These are phyloP conservation scores for Tolypocladium paradoxum DNA, from an alignment of 2,329 filamentous ascomycete genomes.

Conservation along the genomic window DNA sequence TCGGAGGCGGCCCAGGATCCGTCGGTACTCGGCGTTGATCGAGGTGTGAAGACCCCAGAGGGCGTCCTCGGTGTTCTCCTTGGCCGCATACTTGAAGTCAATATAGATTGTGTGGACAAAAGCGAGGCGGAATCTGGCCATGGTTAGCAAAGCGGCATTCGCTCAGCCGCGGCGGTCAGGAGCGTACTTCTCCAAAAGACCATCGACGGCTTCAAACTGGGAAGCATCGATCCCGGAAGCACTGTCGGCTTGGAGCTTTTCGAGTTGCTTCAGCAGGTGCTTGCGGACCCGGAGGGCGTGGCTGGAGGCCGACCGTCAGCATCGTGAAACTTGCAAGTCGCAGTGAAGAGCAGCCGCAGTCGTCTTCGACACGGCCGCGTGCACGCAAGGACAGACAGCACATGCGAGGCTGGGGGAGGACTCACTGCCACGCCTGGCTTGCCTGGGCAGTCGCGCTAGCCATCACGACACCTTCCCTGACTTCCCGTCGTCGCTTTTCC, in stretches of 20 bases:
- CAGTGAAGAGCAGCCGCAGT: neutral
- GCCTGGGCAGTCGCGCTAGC: slow-evolving; percentile 16
- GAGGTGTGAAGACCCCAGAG: slow-evolving; percentile 73
- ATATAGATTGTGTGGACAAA: slow-evolving; percentile 64
- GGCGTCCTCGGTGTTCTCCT: slow-evolving; percentile 53
- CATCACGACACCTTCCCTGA: slow-evolving; percentile 1
- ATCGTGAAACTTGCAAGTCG: neutral
- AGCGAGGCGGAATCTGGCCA: slow-evolving; percentile 52
- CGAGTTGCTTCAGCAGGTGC: slow-evolving; percentile 30
- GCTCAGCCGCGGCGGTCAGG: neutral
- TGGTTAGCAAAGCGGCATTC: slow-evolving; percentile 5
- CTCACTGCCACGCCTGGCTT: slow-evolving; percentile 29
- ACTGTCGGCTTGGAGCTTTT: slow-evolving; percentile 27
- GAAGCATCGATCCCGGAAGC: slow-evolving; percentile 25
- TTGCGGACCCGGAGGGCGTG: slow-evolving; percentile 32
- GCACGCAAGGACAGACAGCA: too few species aligned
- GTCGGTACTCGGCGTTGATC: slow-evolving; percentile 71
- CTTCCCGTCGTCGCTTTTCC: neutral
- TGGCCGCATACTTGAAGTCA: slow-evolving; percentile 56
- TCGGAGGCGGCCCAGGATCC: slow-evolving; percentile 48
- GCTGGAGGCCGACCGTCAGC: slow-evolving; percentile 17
- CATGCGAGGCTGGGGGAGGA: slow-evolving; percentile 1
- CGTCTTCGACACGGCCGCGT: neutral
- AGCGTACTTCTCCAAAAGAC: slow-evolving; percentile 21
- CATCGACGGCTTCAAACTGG: slow-evolving; percentile 33